Base-by-base conservation (phyloP, 2,329 filamentous ascomycete genomes). In the Ophiosphaerella korrae region DNA sequence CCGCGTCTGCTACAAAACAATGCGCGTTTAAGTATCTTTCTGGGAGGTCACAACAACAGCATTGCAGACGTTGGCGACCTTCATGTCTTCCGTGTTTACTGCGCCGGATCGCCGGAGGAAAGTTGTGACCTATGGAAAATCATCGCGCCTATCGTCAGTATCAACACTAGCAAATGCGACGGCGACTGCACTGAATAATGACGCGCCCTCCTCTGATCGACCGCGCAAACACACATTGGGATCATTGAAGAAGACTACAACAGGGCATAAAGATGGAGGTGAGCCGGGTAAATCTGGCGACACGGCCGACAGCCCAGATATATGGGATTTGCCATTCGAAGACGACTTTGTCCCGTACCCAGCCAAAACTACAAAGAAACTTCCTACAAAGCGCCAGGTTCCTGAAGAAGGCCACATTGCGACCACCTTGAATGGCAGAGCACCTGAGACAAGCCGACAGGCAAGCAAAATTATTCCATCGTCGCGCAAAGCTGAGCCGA, bases 261-360 rank as follows among this genome's bases (percentile, higher is more conserved):
- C 48, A 7, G n/a, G 32, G 16, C 16, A 42, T 26, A 53, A 58
- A 16, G 13, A 40, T 43, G 47, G 33, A 16, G 45, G 38, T 32
- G 41, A 45, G 23, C 16, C 41, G 12, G 32, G 13, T 8, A 50
- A 46, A 32, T 31, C 41, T 40, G 53, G 53, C 44, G 45, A 49
- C 45, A 57, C 50, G 29, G 39, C 52, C 2, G 37, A 48, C 7
- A 44, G 53, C 16, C 41, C 37, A 21, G 66, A 70, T 40, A 59
- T 75, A 14, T 80, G 78, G 58, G 77, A 80, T 53, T 70, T 79
- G 16, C 76, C 77, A 3, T 73, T 68, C 11, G 71, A 74, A 7
- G 64, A 73, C 40, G 66, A 71, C 13, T 57, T 64, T 32, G 18
- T 46, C 16, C 18, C 42, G 31, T 46, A 32, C 21, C 35, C 51